Evolutionary conservation across 169 alveolate species (phyloP).

Genomic region (Eimeria sp.): DNA sequence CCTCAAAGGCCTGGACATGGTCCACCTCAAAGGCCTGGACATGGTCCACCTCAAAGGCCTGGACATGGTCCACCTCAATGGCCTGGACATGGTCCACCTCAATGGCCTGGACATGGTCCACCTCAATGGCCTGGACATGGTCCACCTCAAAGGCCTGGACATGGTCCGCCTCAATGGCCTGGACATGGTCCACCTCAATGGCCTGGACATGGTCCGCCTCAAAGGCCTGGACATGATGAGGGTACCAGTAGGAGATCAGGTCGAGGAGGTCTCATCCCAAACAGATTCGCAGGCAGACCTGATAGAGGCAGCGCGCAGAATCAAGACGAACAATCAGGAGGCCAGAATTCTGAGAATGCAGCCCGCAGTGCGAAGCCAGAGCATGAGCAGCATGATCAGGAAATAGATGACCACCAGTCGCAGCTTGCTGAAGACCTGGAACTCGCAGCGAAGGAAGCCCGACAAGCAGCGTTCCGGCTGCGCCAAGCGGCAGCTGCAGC

Average conservation of each 20-base stretch:
- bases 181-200: background rate
- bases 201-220: background rate
- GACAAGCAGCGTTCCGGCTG: constrained; percentile 49
- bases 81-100: background rate
- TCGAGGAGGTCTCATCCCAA: constrained; percentile 14
- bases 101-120: background rate
- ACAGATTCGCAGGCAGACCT: background rate
- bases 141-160: constrained; percentile 6
- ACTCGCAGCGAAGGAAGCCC: constrained; percentile 45
- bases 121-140: background rate
- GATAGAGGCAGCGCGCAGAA: background rate
- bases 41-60: background rate
- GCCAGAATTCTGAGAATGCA: background rate
- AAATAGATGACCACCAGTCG: background rate
- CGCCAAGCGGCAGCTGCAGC: constrained; percentile 31
- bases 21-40: background rate
- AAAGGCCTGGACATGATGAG: background rate
- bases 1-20: background rate
- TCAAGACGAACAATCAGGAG: background rate
- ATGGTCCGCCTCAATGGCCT: background rate
- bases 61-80: background rate
- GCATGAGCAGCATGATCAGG: background rate
- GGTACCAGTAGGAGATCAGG: background rate
- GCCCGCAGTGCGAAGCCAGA: background rate
- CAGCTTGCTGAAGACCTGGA: constrained; percentile 48